phyloP scores from a whole-genome alignment of 2,329 filamentous ascomycete species.

The Myotisia sp. region DNA sequence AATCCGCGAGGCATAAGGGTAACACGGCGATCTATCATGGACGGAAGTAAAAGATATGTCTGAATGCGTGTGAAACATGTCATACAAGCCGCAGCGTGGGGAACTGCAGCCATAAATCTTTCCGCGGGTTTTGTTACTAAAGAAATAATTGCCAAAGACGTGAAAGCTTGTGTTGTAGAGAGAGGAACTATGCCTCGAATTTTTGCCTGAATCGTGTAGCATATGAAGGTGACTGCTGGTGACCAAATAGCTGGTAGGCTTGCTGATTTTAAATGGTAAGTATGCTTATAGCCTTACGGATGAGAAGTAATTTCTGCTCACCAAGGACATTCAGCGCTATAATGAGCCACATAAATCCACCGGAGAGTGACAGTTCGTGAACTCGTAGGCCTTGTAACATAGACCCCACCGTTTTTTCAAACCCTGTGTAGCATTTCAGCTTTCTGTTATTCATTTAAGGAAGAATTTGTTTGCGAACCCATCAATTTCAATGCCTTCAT shows the following conservation, averaged over 20 bases:
- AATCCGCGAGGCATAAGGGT: background rate
- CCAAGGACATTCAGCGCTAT: background rate
- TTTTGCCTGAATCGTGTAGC: constrained; percentile 1
- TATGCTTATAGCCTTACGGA: background rate
- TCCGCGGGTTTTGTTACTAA: constrained; percentile 1
- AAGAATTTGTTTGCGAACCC: background rate
- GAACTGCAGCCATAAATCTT: constrained; percentile 2
- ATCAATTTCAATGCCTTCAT: constrained; percentile 1
- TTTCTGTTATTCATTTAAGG: background rate
- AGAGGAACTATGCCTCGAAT: background rate
- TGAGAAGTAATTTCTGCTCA: background rate
- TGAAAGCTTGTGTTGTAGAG: constrained; percentile 4
- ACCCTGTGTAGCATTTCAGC: background rate
- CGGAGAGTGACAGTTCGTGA: background rate
- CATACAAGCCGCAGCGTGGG: background rate
- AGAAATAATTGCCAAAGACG: constrained; percentile 2
- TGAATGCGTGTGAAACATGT: constrained; percentile 4
- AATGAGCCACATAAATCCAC: constrained; percentile 4
- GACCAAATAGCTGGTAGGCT: constrained; percentile 1
- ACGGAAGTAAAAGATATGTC: background rate
- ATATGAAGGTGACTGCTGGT: constrained; percentile 1
- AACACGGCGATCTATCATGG: background rate
- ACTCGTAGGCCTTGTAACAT: background rate
- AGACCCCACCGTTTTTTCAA: background rate
- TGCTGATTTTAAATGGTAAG: too few relatives aligned